Conservation (phyloP, 1,284 basidiomycete species). For the Hemileia vastatrix region DNA sequence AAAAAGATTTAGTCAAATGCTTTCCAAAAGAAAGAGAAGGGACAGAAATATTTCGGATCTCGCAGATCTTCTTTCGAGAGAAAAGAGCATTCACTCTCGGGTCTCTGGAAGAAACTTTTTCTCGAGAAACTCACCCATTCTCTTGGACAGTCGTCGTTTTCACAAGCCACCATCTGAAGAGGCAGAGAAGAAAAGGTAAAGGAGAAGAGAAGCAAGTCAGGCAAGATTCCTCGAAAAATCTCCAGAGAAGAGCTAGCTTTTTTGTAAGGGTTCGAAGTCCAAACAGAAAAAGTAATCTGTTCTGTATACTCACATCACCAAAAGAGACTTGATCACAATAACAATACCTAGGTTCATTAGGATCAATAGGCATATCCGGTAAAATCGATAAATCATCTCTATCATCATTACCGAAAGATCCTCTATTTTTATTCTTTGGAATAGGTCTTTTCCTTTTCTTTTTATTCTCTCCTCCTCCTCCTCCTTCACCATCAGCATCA, state of each 20-base stretch:
- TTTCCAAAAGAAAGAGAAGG: no score
- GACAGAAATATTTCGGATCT: no score
- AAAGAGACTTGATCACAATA: slow-evolving; percentile 49
- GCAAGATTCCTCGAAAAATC: slow-evolving; percentile 46
- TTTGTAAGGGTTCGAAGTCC: no score
- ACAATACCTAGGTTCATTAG: slow-evolving; percentile 50
- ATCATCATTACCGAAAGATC: neutral
- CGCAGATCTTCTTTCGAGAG: no score
- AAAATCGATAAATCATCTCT: no score
- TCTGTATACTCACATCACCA: slow-evolving; percentile 43
- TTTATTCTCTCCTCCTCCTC: neutral
- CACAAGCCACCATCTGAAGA: slow-evolving; percentile 32
- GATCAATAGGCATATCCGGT: no score
- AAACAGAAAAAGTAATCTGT: no score
- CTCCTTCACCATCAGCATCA: slow-evolving; percentile 24
- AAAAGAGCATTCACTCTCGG: no score
- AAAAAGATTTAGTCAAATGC: no score
- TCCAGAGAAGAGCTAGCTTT: slow-evolving; percentile 17
- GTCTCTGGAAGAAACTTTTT: no score
- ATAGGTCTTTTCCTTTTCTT: slow-evolving; percentile 9
- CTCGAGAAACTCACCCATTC: no score
- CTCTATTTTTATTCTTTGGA: slow-evolving; percentile 8
- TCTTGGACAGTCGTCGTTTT: slow-evolving; percentile 50
- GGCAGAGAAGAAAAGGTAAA: slow-evolving; percentile 5
- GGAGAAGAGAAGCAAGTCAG: slow-evolving; percentile 8